A percentile compares a stretch with the other conserved stretches of the same genome.
phyloP scores from a whole-genome alignment of 208 protist species.

The Trypanosoma melophagium region DNA sequence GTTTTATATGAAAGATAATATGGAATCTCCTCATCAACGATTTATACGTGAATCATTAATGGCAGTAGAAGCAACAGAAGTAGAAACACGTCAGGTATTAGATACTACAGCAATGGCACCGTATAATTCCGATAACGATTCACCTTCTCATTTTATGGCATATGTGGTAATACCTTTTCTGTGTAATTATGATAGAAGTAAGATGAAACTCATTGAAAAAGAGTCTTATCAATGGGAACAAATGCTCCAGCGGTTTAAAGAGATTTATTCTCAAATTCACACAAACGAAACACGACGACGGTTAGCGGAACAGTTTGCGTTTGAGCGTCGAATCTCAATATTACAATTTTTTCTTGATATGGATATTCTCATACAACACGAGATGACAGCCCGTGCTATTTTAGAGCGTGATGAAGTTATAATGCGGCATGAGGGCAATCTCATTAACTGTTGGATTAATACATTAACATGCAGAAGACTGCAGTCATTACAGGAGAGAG shows the following conservation, averaged over 20 bases:
- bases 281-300: conserved; percentile 8
- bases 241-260: not conserved
- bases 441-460: not conserved
- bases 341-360: conserved; percentile 8
- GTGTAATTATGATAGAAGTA: not conserved
- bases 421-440: not conserved
- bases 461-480: not conserved
- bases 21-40: conserved; percentile 14
- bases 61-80: not conserved
- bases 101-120: not conserved
- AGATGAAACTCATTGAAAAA: not conserved
- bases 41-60: conserved; percentile 17
- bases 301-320: conserved; percentile 15
- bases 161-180: conserved; percentile 7
- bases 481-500: not conserved
- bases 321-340: conserved; percentile 16
- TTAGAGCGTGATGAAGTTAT: conserved; percentile 16
- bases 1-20: conserved; percentile 13
- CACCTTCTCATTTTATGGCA: conserved; percentile 5
- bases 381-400: conserved; percentile 2
- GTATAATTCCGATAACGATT: not conserved
- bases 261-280: not conserved
- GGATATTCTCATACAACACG: conserved; percentile 16
- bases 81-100: not conserved
- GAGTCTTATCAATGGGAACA: not conserved